These are phyloP conservation scores for Alternaria incomplexa DNA, from an alignment of 2,329 filamentous ascomycete genomes.

Conservation along the genomic window DNA sequence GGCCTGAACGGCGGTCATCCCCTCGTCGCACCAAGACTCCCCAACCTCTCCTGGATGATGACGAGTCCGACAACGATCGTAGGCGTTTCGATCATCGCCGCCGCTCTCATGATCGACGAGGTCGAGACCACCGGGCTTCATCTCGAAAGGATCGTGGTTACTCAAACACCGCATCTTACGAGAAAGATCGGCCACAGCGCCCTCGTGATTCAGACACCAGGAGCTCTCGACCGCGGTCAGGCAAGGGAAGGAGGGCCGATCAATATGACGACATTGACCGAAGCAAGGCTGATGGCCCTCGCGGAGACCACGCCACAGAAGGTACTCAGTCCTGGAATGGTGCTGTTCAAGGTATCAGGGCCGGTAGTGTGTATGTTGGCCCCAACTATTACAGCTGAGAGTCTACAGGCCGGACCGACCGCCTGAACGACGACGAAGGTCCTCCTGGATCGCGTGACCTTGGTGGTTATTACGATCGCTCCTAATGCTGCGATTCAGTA, in stretches of 20 bases:
- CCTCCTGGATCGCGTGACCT: neutral
- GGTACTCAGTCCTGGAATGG: neutral
- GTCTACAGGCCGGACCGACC: neutral
- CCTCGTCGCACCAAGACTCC: neutral
- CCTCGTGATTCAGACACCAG: neutral
- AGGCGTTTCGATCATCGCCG: neutral
- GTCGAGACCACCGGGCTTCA: neutral
- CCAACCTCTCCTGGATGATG: neutral
- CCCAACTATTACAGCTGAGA: neutral
- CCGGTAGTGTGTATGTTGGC: neutral
- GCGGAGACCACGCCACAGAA: neutral
- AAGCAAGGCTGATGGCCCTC: neutral
- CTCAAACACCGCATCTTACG: neutral
- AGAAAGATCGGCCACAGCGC: neutral
- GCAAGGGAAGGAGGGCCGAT: neutral
- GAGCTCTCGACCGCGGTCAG: neutral
- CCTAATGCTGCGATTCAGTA: neutral
- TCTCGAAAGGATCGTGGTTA: neutral
- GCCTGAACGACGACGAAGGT: neutral
- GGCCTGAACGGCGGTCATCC: neutral
- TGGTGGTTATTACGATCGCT: neutral
- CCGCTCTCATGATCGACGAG: neutral
- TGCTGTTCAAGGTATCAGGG: neutral
- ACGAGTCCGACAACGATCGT: neutral
- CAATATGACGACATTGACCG: neutral